phyloP scores from a whole-genome alignment of 2,329 filamentous ascomycete species.

The Aspergillus luchuensis region DNA sequence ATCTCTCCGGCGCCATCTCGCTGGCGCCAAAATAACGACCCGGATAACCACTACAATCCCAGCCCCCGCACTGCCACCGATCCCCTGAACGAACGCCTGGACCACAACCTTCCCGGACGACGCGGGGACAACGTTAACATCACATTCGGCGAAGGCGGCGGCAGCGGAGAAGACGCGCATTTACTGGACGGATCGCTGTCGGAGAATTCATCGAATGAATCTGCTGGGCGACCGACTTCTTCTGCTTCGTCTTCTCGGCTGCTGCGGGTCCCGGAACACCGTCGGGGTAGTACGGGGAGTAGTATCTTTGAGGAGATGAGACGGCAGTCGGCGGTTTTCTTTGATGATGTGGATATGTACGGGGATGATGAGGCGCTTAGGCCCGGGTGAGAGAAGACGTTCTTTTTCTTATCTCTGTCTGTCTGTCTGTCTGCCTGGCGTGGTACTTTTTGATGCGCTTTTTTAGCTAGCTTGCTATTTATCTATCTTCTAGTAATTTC shows the following conservation, averaged over 20 bases:
- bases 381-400: not conserved
- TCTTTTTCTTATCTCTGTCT: not conserved
- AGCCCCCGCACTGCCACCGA: conserved; percentile 18
- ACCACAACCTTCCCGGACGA: conserved; percentile 33
- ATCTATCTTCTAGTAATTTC: no score
- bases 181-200: conserved; percentile 18
- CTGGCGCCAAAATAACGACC: conserved; percentile 23
- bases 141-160: conserved; percentile 18
- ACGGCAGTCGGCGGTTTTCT: conserved; percentile 51
- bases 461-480: no score
- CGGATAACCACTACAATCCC: not conserved
- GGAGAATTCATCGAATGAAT: conserved; percentile 26
- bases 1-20: conserved; percentile 34
- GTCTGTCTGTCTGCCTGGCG: not conserved
- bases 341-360: conserved; percentile 44
- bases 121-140: conserved; percentile 9
- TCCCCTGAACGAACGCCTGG: conserved; percentile 27
- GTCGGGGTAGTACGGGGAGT: conserved; percentile 31
- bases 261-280: conserved; percentile 24
- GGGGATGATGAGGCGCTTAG: conserved; percentile 27
- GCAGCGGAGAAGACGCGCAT: conserved; percentile 3
- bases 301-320: conserved; percentile 47
- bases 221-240: conserved; percentile 16
- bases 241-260: conserved; percentile 14
- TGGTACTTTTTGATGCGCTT: not conserved